A percentile compares a stretch with the other conserved stretches of the same genome.
Conservation (phyloP, 2,329 filamentous ascomycete genomes). For the Fusarium sp. region DNA sequence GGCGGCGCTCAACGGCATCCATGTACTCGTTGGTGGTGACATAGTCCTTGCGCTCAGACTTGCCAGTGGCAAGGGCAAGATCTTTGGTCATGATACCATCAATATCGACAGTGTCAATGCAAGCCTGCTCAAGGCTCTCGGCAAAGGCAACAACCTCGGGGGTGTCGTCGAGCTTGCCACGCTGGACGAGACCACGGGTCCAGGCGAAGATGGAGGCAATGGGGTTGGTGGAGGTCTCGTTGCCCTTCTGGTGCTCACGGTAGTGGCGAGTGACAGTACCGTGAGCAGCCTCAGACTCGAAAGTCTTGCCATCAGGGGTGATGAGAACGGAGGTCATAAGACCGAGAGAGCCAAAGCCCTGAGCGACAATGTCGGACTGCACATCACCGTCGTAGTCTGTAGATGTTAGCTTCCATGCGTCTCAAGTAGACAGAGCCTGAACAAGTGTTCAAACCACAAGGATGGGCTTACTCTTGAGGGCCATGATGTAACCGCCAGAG, state of each 20-base stretch:
- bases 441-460: conserved; percentile 8
- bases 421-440: background rate
- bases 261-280: conserved; percentile 98
- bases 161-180: conserved; percentile 91
- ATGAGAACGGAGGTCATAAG: conserved; percentile 98
- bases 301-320: conserved; percentile 95
- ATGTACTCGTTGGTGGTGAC: conserved; percentile 94
- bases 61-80: conserved; percentile 91
- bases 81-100: conserved; percentile 99
- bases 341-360: conserved; percentile 96
- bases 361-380: conserved; percentile 96
- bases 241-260: conserved; percentile 98
- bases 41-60: conserved; percentile 83
- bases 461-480: conserved; percentile 84
- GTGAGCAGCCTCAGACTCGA: conserved; percentile 97
- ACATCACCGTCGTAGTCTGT: conserved; percentile 98
- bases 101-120: conserved; percentile 90
- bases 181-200: conserved; percentile 93
- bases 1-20: conserved; percentile 86
- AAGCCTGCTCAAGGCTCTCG: conserved; percentile 89
- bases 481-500: conserved; percentile 94
- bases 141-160: conserved; percentile 92
- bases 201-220: conserved; percentile 99
- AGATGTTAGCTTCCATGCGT: conserved; percentile 18
- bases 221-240: conserved; percentile 96